These are phyloP conservation scores for Hydnum rufescens DNA, from an alignment of 768 basidiomycete species.

Conservation along the genomic window DNA sequence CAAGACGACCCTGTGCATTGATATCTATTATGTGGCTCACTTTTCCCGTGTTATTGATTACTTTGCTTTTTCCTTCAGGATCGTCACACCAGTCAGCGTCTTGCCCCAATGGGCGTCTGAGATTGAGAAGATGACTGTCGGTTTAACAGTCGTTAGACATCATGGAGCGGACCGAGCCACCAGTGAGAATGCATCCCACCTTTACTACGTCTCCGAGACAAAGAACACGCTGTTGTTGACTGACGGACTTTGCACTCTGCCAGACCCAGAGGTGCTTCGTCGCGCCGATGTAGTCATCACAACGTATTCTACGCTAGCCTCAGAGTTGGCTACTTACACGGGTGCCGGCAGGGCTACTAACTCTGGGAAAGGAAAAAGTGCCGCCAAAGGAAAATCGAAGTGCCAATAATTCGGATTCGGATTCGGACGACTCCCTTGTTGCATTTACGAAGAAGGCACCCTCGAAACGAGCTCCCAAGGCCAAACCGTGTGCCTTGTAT, in stretches of 20 bases:
- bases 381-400: slow-evolving; percentile 15
- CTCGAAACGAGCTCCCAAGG: slow-evolving; percentile 18
- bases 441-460: slow-evolving; percentile 4
- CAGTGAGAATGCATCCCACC: slow-evolving; percentile 30
- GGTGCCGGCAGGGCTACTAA: slow-evolving; percentile 25
- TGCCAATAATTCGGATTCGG: slow-evolving; percentile 2
- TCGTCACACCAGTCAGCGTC: slow-evolving; percentile 73
- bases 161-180: slow-evolving; percentile 60
- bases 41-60: background rate
- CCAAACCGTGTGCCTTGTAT: slow-evolving; percentile 37
- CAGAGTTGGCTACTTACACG: slow-evolving; percentile 43
- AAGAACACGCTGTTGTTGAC: background rate
- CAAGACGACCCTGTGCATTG: slow-evolving; percentile 39
- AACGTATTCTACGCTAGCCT: slow-evolving; percentile 67
- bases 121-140: slow-evolving; percentile 46
- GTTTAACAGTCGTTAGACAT: slow-evolving; percentile 56
- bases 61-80: too few relatives aligned
- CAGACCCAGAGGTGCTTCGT: slow-evolving; percentile 32
- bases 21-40: background rate
- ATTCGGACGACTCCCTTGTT: slow-evolving; percentile 6
- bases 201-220: background rate
- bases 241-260: background rate
- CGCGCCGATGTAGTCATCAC: slow-evolving; percentile 61
- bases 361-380: slow-evolving; percentile 25
- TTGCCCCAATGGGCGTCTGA: slow-evolving; percentile 85